These are phyloP conservation scores for Grosmannia clavigera DNA, from an alignment of 2,329 filamentous ascomycete genomes.

Conservation along the genomic window DNA sequence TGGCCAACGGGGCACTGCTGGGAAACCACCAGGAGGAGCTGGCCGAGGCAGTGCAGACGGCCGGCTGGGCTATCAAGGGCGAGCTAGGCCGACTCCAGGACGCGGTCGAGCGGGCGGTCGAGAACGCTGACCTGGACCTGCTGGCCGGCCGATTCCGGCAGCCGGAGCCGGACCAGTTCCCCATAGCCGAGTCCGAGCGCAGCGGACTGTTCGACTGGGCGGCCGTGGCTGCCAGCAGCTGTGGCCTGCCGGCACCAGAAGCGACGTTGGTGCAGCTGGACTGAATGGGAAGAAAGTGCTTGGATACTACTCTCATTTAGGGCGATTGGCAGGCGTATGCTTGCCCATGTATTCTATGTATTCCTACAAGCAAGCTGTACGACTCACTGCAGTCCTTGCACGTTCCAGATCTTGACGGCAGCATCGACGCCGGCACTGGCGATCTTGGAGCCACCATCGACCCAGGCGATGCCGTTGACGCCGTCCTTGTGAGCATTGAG, in stretches of 20 bases:
- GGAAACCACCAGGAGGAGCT: constrained; percentile 89
- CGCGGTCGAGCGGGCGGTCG: constrained; percentile 14
- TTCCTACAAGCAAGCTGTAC: not conserved
- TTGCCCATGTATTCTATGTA: not conserved
- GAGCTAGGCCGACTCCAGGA: constrained; percentile 30
- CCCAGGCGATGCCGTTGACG: constrained; percentile 74
- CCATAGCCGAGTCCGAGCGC: constrained; percentile 16
- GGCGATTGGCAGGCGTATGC: no score
- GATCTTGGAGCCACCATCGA: constrained; percentile 51
- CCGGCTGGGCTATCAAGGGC: constrained; percentile 68
- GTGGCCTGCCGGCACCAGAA: not conserved
- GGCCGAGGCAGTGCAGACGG: constrained; percentile 58
- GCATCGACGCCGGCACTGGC: constrained; percentile 79
- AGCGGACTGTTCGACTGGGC: constrained; percentile 23
- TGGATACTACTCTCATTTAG: no score
- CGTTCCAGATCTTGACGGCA: constrained; percentile 78
- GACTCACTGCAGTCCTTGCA: constrained; percentile 38
- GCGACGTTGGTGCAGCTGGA: constrained; percentile 5
- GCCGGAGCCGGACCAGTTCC: constrained; percentile 16
- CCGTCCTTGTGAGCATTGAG: constrained; percentile 92
- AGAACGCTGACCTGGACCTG: constrained; percentile 11
- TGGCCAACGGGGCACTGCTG: constrained; percentile 71
- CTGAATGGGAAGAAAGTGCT: not conserved
- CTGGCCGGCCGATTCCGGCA: constrained; percentile 15
- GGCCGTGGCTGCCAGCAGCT: constrained; percentile 3